Base-by-base conservation (phyloP, 129 eudicot genomes). In the Artemisia argyi region DNA sequence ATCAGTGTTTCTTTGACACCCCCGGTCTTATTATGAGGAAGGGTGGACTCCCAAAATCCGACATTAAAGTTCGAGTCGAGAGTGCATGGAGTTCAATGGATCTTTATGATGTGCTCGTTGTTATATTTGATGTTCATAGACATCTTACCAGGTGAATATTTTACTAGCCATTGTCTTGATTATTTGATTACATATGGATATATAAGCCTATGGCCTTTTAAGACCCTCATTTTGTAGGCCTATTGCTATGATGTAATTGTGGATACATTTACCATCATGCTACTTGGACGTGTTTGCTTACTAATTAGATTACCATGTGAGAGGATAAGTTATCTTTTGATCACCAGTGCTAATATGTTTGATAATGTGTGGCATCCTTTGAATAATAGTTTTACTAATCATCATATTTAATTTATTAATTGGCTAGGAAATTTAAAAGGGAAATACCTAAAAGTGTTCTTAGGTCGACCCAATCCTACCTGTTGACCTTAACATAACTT, bases 1-100 rank as follows among this genome's bases (percentile, higher is more conserved):
- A 71, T 59, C 89, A 94, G 99, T 94, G 99, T 86, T 88, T 94
- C 85, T 94, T 94, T 84, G 99, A 94, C 76, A 94, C 99, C 17
- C 99, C 99, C 16, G 99, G 99, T 53, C 87, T 94, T 71, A 85
- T 81, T 83, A 77, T 90, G 78, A 86, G 88, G 83, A 81, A 81
- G 57, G 64, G 79, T 24, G 97, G 97, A 71, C 81, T 81, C 74
- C 97, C 97, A 54, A 83, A 85, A 73, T 77, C 76, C 53, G 99
- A 94, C 78, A 78, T 85, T 30, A 94, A 83, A 84, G 91, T 84
- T 48, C 91, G 99, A 24, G 80, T 82, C 71, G 85, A 94, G 61
- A 82, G 91, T 79, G 97, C 93, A 52, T 90, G 89, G 96, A 82
- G 86, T 79, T 89, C 99, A 22, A 56, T 94, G 49, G 78, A 83